Evolutionary conservation across 2,329 filamentous ascomycete genomes (phyloP), one percentile per base, ranked within the genome.

Genomic region (Apiospora kogelbergensis): DNA sequence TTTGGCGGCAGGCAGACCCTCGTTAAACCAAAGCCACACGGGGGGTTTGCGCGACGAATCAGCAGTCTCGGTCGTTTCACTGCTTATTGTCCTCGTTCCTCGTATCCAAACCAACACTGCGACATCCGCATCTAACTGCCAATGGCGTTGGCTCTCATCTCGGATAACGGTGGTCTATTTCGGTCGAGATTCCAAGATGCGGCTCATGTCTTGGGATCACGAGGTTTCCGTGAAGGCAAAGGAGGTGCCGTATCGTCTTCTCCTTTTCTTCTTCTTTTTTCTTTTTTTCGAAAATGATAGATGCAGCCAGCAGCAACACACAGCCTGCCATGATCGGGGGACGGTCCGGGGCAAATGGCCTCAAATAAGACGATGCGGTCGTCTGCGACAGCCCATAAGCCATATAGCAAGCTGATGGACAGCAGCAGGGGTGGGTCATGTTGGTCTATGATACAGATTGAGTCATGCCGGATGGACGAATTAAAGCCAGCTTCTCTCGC

Each of bases 381-480:
- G 24, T 20, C 24, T 30, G 26, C 48, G 48, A 57, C 46, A 53
- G 46, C 24, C 46, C 46, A 53, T 57, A 57, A 13, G 40, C 5
- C 10, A 15, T 15, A 42, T 40, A 42, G 11, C 40, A 57, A 33
- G 48, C 26, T 33, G 48, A 33, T 33, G 30, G 48, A 57, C 26
- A 20, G 48, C 11, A 42, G 40, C 40, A 41, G 40, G 40, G 20
- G 3, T 26, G 48, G 53, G 53, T 37, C 53, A 60, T 37, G 53
- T n/a, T 60, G 30, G 53, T n/a, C 6, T 22, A 33, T 33, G 33
- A 33, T 33, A 33, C 33, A 33, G 10, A 37, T 37, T 60, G 53
- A 60, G 53, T 60, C 53, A 60, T n/a, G 53, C 53, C 53, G 30
- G 53, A 60, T 37, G 37, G 53, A 13, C 53, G 53, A 60, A 60